Percentiles rank a stretch among this genome's conserved stretches.
Evolutionary conservation across 768 basidiomycete genomes (phyloP).

Genomic region (Rickenella mellea): DNA sequence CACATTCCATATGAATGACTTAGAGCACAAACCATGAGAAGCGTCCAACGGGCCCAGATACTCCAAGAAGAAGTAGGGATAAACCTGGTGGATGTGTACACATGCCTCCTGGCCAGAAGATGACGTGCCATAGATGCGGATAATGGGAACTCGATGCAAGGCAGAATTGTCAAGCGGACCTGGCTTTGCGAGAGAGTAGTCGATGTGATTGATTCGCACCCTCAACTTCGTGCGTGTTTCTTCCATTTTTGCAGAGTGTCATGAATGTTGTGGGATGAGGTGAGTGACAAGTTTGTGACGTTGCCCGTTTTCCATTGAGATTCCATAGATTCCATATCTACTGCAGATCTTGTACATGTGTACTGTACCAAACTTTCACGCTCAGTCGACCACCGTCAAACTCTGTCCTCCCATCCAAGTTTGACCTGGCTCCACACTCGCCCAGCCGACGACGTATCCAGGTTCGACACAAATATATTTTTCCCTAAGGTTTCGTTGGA

Average conservation of each 20-base stretch:
- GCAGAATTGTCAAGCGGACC: conserved; percentile 53
- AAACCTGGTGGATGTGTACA: conserved; percentile 87
- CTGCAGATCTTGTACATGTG: not conserved
- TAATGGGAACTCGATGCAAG: conserved; percentile 62
- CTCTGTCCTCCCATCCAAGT: conserved; percentile 75
- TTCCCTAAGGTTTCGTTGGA: conserved; percentile 56
- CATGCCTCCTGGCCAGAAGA: conserved; percentile 72
- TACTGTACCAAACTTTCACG: not conserved
- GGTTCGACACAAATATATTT: conserved; percentile 88
- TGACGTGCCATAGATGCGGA: conserved; percentile 82
- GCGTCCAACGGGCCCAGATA: conserved; percentile 63
- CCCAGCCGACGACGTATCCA: conserved; percentile 71
- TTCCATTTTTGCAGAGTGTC: conserved; percentile 3
- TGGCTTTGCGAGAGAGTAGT: conserved; percentile 47
- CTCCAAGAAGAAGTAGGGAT: conserved; percentile 88
- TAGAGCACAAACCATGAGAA: conserved; percentile 51
- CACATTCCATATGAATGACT: too few relatives aligned
- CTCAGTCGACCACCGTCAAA: conserved; percentile 33
- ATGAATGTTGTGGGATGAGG: not conserved
- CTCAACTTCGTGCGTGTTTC: conserved; percentile 20
- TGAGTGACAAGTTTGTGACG: not conserved
- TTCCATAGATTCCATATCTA: conserved; percentile 8
- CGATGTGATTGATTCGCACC: conserved; percentile 49
- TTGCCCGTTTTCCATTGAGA: conserved; percentile 14
- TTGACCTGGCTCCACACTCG: conserved; percentile 47